Evolutionary conservation across 805 yeast genomes (phyloP), one percentile per base, ranked within the genome.

Genomic region (Cyberlindnera xylosilytica): DNA sequence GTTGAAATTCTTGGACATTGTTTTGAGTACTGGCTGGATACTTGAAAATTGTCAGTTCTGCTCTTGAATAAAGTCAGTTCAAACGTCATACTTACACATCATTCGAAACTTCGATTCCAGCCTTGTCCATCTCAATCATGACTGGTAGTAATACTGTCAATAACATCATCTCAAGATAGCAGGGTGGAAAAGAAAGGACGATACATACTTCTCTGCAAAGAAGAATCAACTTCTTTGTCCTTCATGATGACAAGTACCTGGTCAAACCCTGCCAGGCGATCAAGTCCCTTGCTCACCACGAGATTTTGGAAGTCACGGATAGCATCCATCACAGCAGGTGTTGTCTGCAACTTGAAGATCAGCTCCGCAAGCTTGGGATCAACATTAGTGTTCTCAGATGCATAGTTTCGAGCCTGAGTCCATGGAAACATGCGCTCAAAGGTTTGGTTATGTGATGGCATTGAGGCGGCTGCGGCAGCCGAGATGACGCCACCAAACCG

Each of bases 61-160:
- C 7, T 22, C 24, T 22, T 22, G 24, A 22, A 10, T n/a, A n/a
- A 22, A 8, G 10, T 22, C 10, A 22, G 10, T 22, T 22, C 24
- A 22, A 22, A 22, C 10, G 24, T 7, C 10, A 22, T 32, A 46
- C 50, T 27, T 22, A 48, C 49, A 42, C 28, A 3, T 44, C 48
- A 13, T 39, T 33, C 17, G 41, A 33, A 4, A 51, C 36, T 12
- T 34, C 20, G 16, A 51, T 49, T 2, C 49, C 49, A 4, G 54
- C 51, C 13, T 51, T 44, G 11, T 44, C 40, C 49, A 51, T 42
- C 28, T 48, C 52, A 18, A 36, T 17, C 38, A 45, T 36, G 7
- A 51, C 50, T 48, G n/a, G 18, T 15, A 26, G 10, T 10, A 22
- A 22, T 22, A n/a, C n/a, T n/a, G n/a, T n/a, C n/a, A n/a, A n/a